phyloP scores from a whole-genome alignment of 179 eudicot species.

The Patellifolia procumbens region DNA sequence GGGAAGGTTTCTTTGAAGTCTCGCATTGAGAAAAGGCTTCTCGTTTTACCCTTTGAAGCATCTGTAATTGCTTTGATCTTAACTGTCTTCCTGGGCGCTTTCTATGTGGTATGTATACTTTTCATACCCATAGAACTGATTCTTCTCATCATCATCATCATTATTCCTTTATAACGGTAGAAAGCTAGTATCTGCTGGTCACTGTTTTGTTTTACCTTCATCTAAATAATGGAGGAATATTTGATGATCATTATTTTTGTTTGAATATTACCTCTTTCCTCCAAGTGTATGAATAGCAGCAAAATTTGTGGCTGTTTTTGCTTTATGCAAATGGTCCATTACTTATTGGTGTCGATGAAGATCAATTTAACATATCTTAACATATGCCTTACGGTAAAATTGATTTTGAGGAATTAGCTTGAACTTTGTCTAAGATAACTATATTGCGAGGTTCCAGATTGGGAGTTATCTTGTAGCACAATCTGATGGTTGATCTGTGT shows the following conservation, averaged over 20 bases:
- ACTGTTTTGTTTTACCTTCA: not conserved
- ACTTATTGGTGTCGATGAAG: not conserved
- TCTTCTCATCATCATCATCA: not conserved
- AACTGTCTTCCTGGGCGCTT: constrained; percentile 80
- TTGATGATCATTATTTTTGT: not conserved
- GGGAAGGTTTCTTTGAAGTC: constrained; percentile 59
- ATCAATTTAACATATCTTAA: not conserved
- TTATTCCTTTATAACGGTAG: not conserved
- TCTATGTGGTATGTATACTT: constrained; percentile 81
- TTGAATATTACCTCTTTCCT: not conserved
- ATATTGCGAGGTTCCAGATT: not conserved
- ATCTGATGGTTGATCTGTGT: not conserved
- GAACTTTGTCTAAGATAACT: not conserved
- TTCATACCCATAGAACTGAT: not conserved
- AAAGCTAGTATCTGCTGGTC: not conserved
- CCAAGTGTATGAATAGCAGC: not conserved
- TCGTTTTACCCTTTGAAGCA: constrained; percentile 83
- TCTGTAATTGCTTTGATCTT: constrained; percentile 73
- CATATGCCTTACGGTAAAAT: not conserved
- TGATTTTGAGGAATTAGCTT: constrained; percentile 1
- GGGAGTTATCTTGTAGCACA: not conserved
- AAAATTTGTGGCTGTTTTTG: not conserved
- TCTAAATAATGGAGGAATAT: not conserved
- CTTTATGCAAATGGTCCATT: not conserved
- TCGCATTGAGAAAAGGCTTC: constrained; percentile 60